These are phyloP conservation scores for Xylaria polymorpha DNA, from an alignment of 2,329 filamentous ascomycete species.

Conservation along the genomic window DNA sequence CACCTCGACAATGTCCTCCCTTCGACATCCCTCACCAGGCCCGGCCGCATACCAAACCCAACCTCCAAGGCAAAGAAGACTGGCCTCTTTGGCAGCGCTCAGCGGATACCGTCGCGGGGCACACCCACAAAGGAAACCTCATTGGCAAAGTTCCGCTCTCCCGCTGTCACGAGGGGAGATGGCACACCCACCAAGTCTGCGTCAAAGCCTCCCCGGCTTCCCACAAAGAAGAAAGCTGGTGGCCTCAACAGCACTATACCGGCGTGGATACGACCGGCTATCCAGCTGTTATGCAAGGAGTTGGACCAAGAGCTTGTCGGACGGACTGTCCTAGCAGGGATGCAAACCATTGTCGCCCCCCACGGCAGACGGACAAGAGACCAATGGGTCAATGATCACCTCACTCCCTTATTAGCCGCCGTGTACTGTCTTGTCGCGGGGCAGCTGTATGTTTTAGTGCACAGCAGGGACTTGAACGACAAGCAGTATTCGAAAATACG, in stretches of 20 bases:
- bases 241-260: slow-evolving; percentile 56
- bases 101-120: slow-evolving; percentile 54
- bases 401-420: slow-evolving; percentile 68
- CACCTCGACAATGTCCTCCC: slow-evolving; percentile 82
- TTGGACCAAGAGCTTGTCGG: slow-evolving; percentile 71
- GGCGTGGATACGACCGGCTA: slow-evolving; percentile 75
- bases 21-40: slow-evolving; percentile 42
- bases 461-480: slow-evolving; percentile 54
- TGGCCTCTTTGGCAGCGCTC: slow-evolving; percentile 49
- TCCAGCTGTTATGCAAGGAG: slow-evolving; percentile 72
- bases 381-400: slow-evolving; percentile 61
- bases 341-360: slow-evolving; percentile 66
- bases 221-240: slow-evolving; percentile 49
- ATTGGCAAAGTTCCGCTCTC: slow-evolving; percentile 58
- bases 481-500: slow-evolving; percentile 60
- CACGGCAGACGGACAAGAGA: slow-evolving; percentile 59
- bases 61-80: slow-evolving; percentile 52
- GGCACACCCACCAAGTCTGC: slow-evolving; percentile 59
- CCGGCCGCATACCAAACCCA: slow-evolving; percentile 50
- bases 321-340: slow-evolving; percentile 79
- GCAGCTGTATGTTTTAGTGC: slow-evolving; percentile 58
- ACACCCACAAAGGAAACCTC: slow-evolving; percentile 62
- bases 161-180: slow-evolving; percentile 54
- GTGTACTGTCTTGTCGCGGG: slow-evolving; percentile 70
- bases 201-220: slow-evolving; percentile 45